Evolutionary conservation across 371 early-diverging fungal genomes (phyloP).

Genomic region (Mortierella sp.): DNA sequence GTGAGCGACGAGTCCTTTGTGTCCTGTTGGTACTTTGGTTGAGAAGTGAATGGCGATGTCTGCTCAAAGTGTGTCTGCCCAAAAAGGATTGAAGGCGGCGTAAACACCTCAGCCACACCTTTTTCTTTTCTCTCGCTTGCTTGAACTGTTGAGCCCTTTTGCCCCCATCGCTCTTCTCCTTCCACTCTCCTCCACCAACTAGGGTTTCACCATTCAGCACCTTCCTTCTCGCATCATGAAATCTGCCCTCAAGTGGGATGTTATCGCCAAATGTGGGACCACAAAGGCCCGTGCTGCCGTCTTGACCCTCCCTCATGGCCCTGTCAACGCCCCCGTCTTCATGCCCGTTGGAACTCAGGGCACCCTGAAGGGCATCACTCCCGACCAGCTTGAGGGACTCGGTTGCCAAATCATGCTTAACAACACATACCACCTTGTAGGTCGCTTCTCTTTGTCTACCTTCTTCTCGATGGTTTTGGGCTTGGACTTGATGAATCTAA

Average conservation of each 20-base stretch:
- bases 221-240: constrained; percentile 61
- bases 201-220: constrained; percentile 48
- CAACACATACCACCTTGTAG: constrained; percentile 94
- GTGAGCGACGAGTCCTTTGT: background rate
- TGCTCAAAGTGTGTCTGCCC: background rate
- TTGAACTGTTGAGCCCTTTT: background rate
- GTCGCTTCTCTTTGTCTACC: background rate
- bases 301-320: constrained; percentile 87
- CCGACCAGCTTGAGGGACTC: constrained; percentile 84
- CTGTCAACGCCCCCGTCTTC: constrained; percentile 92
- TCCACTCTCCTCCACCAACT: background rate
- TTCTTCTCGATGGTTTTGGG: background rate
- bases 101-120: constrained; percentile 15
- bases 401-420: constrained; percentile 94
- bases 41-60: background rate
- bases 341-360: constrained; percentile 99
- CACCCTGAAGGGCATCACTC: constrained; percentile 91
- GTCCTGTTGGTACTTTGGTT: background rate
- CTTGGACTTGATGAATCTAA: background rate
- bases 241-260: constrained; percentile 76
- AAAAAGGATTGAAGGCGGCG: background rate
- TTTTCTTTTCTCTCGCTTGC: constrained; percentile 2
- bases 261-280: constrained; percentile 87
- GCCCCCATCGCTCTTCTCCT: background rate
- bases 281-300: constrained; percentile 92